Percentiles rank a stretch among this genome's conserved stretches.
Conservation (phyloP, 169 alveolate genomes). For the Ichthyophthirius multifiliis region DNA sequence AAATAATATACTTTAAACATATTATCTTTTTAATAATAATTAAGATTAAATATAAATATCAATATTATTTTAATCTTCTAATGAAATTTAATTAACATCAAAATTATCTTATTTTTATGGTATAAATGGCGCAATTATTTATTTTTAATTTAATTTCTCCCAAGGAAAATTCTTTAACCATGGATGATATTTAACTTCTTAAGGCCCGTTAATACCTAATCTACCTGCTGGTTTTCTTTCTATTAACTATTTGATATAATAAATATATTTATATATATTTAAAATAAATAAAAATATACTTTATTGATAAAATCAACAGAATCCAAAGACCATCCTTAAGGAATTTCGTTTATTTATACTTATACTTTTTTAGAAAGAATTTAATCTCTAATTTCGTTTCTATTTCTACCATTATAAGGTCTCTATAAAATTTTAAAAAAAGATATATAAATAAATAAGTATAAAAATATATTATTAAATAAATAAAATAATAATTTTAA, state of each 20-base stretch:
- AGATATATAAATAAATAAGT: not conserved
- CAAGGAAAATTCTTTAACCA: conserved; percentile 72
- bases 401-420: conserved; percentile 64
- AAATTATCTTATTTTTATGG: conserved; percentile 17
- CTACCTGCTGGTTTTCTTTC: conserved; percentile 71
- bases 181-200: conserved; percentile 66
- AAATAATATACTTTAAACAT: conserved; percentile 33
- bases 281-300: conserved; percentile 10
- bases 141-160: conserved; percentile 40
- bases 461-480: not conserved
- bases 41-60: conserved; percentile 19
- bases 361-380: conserved; percentile 48
- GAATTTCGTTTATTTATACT: conserved; percentile 60
- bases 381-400: conserved; percentile 53
- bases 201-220: conserved; percentile 66
- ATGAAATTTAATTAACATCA: conserved; percentile 5
- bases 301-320: conserved; percentile 80
- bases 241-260: conserved; percentile 22
- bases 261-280: not conserved
- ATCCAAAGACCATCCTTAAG: conserved; percentile 78
- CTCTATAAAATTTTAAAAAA: conserved; percentile 13
- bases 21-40: conserved; percentile 19
- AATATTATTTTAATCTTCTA: conserved; percentile 35
- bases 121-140: conserved; percentile 34
- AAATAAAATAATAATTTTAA: no score